phyloP scores from a whole-genome alignment of 805 yeast species.

The Ogataea chonburiensis region DNA sequence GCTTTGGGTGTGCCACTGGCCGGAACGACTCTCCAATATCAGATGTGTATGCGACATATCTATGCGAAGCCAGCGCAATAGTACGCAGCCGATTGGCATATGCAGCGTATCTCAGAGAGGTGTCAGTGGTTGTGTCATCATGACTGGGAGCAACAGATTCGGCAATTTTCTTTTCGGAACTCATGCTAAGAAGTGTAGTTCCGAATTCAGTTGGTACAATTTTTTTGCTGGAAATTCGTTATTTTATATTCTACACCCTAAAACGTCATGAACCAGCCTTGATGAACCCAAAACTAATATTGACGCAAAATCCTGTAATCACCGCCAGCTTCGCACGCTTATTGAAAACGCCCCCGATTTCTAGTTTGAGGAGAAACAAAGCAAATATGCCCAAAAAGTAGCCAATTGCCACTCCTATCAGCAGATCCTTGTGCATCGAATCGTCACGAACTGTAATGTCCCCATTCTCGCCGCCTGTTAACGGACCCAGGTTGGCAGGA shows the following conservation, averaged over 20 bases:
- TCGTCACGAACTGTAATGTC: constrained; percentile 34
- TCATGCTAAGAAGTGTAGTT: too few species aligned
- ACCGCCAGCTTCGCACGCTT: constrained; percentile 66
- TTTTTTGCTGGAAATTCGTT: too few species aligned
- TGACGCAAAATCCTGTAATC: constrained; percentile 66
- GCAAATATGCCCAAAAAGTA: constrained; percentile 73
- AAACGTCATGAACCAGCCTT: constrained; percentile 47
- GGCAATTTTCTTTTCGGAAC: constrained; percentile 4
- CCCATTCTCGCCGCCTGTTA: constrained; percentile 11
- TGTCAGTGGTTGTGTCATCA: constrained; percentile 25
- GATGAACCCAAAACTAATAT: constrained; percentile 63
- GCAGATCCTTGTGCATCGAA: constrained; percentile 56
- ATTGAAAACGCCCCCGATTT: constrained; percentile 53
- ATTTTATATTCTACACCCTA: too few species aligned
- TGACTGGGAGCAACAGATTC: constrained; percentile 9
- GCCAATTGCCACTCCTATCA: constrained; percentile 72
- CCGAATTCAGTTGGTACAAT: too few species aligned
- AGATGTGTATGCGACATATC: constrained; percentile 84
- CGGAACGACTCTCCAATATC: constrained; percentile 86
- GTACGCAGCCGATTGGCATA: constrained; percentile 75
- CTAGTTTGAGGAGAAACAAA: constrained; percentile 58
- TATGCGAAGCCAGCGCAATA: constrained; percentile 66
- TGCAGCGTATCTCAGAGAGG: constrained; percentile 68
- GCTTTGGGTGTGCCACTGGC: constrained; percentile 68
- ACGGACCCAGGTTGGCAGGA: constrained; percentile 33